Conservation (phyloP, 352 stramenopile species). For the Globisporangium orthogonon region DNA sequence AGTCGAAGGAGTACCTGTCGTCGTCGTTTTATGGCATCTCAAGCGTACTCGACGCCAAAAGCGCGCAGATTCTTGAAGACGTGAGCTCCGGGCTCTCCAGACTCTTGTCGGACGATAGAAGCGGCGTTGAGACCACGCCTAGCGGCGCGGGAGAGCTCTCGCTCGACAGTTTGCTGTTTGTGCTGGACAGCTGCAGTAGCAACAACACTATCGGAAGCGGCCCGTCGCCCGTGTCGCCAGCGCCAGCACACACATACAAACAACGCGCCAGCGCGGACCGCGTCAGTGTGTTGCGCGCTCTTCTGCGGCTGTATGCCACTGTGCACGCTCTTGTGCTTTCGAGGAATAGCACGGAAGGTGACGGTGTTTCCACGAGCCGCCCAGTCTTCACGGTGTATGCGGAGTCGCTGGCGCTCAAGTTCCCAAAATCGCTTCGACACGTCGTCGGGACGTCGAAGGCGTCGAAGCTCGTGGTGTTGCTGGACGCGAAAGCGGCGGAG, state of each 20-base stretch:
- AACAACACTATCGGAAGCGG: slow-evolving; percentile 2
- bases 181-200: slow-evolving; percentile 29
- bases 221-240: not conserved
- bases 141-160: slow-evolving; percentile 16
- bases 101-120: not conserved
- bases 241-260: slow-evolving; percentile 4
- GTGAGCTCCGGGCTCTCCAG: slow-evolving; percentile 5
- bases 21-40: slow-evolving; percentile 24
- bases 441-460: slow-evolving; percentile 19
- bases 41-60: slow-evolving; percentile 23
- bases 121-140: not conserved
- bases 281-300: slow-evolving; percentile 18
- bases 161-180: slow-evolving; percentile 31
- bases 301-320: slow-evolving; percentile 31
- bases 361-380: not conserved
- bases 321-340: slow-evolving; percentile 17
- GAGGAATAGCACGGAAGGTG: not conserved
- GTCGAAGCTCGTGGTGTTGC: slow-evolving; percentile 24
- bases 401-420: slow-evolving; percentile 38
- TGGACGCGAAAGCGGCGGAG: slow-evolving; percentile 32
- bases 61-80: slow-evolving; percentile 4
- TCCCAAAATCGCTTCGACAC: slow-evolving; percentile 28
- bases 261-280: not conserved
- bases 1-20: slow-evolving; percentile 33
- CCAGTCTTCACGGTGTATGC: slow-evolving; percentile 40